These are phyloP conservation scores for Batrachochytrium dendrobatidis DNA, from an alignment of 371 early-diverging fungal genomes.

Conservation along the genomic window DNA sequence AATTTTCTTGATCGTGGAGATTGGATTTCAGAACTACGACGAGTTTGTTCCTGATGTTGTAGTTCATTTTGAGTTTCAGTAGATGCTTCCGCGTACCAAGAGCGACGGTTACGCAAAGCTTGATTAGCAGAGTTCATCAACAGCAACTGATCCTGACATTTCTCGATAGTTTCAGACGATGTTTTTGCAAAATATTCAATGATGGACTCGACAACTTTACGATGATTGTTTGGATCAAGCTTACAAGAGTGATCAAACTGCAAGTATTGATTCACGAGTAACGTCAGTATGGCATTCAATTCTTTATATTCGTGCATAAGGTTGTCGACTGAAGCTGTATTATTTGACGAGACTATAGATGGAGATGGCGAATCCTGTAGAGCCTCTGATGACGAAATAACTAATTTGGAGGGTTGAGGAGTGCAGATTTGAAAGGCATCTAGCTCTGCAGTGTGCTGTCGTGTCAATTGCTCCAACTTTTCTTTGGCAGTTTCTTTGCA, in stretches of 20 bases:
- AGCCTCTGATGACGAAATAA: too few species aligned
- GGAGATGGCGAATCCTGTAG: neutral
- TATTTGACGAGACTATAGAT: neutral
- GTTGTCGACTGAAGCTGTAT: neutral
- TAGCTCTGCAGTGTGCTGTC: neutral
- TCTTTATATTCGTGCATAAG: neutral
- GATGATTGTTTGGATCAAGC: neutral
- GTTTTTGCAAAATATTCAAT: neutral
- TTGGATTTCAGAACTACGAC: neutral
- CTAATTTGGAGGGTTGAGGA: too few species aligned
- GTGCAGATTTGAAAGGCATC: neutral
- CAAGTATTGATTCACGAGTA: too few species aligned
- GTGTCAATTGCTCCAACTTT: neutral
- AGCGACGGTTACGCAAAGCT: neutral
- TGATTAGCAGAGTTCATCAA: neutral
- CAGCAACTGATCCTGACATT: neutral
- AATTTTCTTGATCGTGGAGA: too few species aligned
- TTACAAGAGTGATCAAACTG: neutral
- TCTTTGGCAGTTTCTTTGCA: neutral
- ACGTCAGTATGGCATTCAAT: neutral
- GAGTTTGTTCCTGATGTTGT: neutral
- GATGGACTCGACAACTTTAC: neutral
- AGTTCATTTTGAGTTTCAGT: neutral
- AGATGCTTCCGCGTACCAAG: too few species aligned
- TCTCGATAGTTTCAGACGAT: neutral